Percentiles rank a stretch among this genome's conserved stretches.
Evolutionary conservation across 2,329 filamentous ascomycete species (phyloP).

Genomic region (Orbilia ellipsospora): DNA sequence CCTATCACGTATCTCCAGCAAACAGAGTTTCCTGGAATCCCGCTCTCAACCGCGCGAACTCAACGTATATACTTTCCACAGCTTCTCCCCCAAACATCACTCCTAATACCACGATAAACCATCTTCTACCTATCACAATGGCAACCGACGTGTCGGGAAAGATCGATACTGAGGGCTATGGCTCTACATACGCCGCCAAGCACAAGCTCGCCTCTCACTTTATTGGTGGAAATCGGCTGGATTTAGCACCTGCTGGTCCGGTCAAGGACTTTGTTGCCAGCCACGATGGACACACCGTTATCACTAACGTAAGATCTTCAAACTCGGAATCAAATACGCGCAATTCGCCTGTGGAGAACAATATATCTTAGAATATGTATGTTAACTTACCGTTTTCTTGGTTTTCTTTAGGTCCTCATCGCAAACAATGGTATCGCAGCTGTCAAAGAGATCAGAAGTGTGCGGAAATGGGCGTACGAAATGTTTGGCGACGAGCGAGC

Average conservation of each 20-base stretch:
- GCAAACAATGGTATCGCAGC: constrained; percentile 99
- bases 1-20: constrained; percentile 21
- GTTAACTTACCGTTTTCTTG: neutral
- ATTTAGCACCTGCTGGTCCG: constrained; percentile 81
- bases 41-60: constrained; percentile 21
- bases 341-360: neutral
- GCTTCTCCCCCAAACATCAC: neutral
- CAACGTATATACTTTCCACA: constrained; percentile 5
- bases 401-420: constrained; percentile 81
- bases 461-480: constrained; percentile 99
- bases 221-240: constrained; percentile 91
- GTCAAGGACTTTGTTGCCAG: constrained; percentile 96
- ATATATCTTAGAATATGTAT: too few relatives aligned
- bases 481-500: constrained; percentile 97
- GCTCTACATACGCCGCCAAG: constrained; percentile 79
- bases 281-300: constrained; percentile 95
- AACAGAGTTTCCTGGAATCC: constrained; percentile 15
- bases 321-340: neutral
- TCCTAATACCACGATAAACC: neutral
- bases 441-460: constrained; percentile 98
- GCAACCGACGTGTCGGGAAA: constrained; percentile 57
- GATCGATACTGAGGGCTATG: constrained; percentile 66
- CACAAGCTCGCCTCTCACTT: constrained; percentile 90
- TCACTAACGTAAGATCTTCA: constrained; percentile 81
- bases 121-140: constrained; percentile 60